Percentiles rank a stretch among this genome's conserved stretches.
Evolutionary conservation across 805 yeast species (phyloP).

Genomic region (Candida quercuum): DNA sequence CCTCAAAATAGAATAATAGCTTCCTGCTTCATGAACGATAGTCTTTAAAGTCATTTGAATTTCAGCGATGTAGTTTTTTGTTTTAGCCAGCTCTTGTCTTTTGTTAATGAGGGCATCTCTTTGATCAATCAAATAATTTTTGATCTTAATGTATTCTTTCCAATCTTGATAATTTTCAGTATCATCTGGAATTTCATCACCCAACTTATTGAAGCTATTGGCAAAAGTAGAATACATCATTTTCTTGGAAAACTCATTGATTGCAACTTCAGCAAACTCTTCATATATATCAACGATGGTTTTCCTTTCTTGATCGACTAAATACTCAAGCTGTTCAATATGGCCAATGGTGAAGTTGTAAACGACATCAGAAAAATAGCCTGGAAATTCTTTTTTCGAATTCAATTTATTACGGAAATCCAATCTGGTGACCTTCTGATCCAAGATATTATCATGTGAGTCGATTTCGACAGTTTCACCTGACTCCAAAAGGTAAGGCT

Average conservation of each 20-base stretch:
- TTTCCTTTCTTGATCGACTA: slow-evolving; percentile 33
- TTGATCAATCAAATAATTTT: slow-evolving; percentile 46
- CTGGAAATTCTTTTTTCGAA: slow-evolving; percentile 26
- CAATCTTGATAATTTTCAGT: slow-evolving; percentile 42
- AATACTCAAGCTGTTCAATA: slow-evolving; percentile 29
- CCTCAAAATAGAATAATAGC: slow-evolving; percentile 50
- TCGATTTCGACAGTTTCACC: slow-evolving; percentile 31
- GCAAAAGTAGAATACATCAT: slow-evolving; percentile 36
- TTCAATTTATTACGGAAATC: slow-evolving; percentile 39
- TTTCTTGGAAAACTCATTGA: slow-evolving; percentile 58
- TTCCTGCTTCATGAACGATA: slow-evolving; percentile 55
- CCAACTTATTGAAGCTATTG: slow-evolving; percentile 17
- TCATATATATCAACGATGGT: slow-evolving; percentile 61
- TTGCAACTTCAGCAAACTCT: slow-evolving; percentile 65
- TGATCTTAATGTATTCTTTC: slow-evolving; percentile 55
- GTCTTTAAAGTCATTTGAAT: slow-evolving; percentile 38
- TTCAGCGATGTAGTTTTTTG: slow-evolving; percentile 29
- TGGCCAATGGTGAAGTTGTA: slow-evolving; percentile 26
- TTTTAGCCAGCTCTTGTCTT: slow-evolving; percentile 25
- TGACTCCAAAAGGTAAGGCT: slow-evolving; percentile 25
- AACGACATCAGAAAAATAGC: slow-evolving; percentile 27
- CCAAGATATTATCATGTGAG: slow-evolving; percentile 27
- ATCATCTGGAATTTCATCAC: slow-evolving; percentile 24
- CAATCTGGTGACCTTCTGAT: slow-evolving; percentile 38
- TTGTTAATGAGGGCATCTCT: slow-evolving; percentile 46